Conservation (phyloP, 176 grass and related monocot species). For the Juncus effusus region DNA sequence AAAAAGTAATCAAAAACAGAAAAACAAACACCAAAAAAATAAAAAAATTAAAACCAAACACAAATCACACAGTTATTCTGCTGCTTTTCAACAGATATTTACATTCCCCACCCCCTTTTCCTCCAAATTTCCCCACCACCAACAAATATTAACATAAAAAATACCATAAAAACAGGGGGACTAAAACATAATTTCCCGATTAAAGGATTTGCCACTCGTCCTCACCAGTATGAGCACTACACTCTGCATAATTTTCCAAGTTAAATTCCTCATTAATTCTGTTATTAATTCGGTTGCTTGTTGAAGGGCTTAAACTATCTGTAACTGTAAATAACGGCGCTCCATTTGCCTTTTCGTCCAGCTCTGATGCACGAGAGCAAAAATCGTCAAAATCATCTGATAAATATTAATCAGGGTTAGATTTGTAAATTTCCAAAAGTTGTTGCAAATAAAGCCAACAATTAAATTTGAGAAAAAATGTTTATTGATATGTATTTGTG, state of each 20-base stretch:
- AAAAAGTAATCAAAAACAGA: conserved; percentile 11
- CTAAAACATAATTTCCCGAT: background rate
- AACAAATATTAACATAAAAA: background rate
- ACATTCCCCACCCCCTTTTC: conserved; percentile 6
- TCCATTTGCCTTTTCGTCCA: conserved; percentile 63
- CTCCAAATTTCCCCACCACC: no score
- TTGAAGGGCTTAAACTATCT: conserved; percentile 29
- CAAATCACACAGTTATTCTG: background rate
- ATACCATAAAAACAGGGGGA: background rate
- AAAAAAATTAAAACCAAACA: no score
- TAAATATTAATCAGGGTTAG: background rate
- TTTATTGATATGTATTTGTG: background rate
- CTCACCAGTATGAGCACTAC: conserved; percentile 40
- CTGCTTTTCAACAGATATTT: conserved; percentile 7
- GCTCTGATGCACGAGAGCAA: conserved; percentile 61
- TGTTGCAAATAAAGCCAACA: no score
- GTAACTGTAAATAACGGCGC: conserved; percentile 84
- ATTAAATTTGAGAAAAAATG: background rate
- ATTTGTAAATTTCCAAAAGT: no score
- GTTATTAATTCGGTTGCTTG: background rate
- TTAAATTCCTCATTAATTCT: conserved; percentile 26
- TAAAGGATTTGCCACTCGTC: conserved; percentile 93
- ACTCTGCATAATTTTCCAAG: conserved; percentile 41
- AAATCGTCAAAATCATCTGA: conserved; percentile 87
- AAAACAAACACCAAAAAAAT: conserved; percentile 9